Percentiles rank a stretch among this genome's conserved stretches.
These are phyloP conservation scores for Leptographium galeiforme DNA, from an alignment of 2,329 filamentous ascomycete species.

Conservation along the genomic window DNA sequence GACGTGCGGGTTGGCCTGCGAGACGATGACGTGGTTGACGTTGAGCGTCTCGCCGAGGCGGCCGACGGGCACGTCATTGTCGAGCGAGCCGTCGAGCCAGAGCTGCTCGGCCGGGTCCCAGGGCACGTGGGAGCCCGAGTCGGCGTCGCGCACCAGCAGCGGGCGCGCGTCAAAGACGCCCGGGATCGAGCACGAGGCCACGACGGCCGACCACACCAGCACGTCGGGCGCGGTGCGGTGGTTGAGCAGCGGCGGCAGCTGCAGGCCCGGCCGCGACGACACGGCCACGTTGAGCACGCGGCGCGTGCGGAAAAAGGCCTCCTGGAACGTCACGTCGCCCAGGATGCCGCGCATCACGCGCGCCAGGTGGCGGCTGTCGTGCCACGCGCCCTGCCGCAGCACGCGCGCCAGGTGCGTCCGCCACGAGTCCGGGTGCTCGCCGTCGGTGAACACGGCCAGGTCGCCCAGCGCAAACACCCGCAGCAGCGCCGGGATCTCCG, in stretches of 20 bases:
- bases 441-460: constrained; percentile 63
- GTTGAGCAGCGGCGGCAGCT: constrained; percentile 76
- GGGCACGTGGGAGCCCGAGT: constrained; percentile 60
- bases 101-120: constrained; percentile 79
- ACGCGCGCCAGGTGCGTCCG: constrained; percentile 58
- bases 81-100: constrained; percentile 91
- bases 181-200: constrained; percentile 89
- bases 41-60: constrained; percentile 91
- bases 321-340: constrained; percentile 86
- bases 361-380: constrained; percentile 70
- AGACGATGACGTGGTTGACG: constrained; percentile 96
- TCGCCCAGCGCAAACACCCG: constrained; percentile 66
- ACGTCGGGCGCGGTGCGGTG: constrained; percentile 91
- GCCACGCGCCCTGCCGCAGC: constrained; percentile 69
- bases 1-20: constrained; percentile 90
- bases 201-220: constrained; percentile 90
- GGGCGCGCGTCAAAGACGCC: constrained; percentile 69
- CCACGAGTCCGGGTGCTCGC: constrained; percentile 43
- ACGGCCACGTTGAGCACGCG: constrained; percentile 90
- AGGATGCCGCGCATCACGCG: constrained; percentile 70
- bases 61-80: constrained; percentile 87
- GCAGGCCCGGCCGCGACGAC: constrained; percentile 75
- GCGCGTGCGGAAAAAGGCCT: constrained; percentile 88
- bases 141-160: constrained; percentile 71
- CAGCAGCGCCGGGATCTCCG: constrained; percentile 60